Percentiles rank a stretch among this genome's conserved stretches.
Evolutionary conservation across 345 rosid genomes (phyloP).

Genomic region (Eucalyptus cloeziana): DNA sequence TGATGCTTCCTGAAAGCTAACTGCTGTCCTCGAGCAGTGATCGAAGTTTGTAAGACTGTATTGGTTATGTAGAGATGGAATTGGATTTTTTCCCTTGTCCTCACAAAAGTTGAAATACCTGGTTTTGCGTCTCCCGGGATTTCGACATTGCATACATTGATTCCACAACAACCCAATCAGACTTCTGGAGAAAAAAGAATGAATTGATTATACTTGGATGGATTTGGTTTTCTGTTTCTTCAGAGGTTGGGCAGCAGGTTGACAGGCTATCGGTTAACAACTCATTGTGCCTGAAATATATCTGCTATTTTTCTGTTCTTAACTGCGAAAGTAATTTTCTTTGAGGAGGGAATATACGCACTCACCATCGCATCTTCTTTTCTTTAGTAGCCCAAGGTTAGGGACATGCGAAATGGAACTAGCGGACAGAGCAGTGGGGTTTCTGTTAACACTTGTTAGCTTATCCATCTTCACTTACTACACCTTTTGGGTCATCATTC

Average conservation of each 20-base stretch:
- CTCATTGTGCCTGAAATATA: background rate
- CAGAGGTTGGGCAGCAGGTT: background rate
- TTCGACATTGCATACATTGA: background rate
- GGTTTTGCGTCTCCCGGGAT: background rate
- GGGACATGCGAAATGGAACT: conserved; percentile 43
- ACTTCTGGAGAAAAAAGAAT: background rate
- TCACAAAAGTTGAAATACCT: background rate
- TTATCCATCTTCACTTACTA: conserved; percentile 81
- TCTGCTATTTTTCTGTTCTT: background rate
- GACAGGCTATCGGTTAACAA: background rate
- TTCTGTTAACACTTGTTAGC: conserved; percentile 53
- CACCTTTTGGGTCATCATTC: conserved; percentile 92
- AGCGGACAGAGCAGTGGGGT: conserved; percentile 83
- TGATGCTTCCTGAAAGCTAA: background rate
- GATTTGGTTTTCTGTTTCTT: background rate
- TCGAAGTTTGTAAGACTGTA: background rate
- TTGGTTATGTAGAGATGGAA: background rate
- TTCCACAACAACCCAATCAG: background rate
- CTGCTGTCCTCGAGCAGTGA: background rate
- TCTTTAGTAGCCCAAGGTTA: background rate
- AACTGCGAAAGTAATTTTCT: background rate
- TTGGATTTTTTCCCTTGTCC: background rate
- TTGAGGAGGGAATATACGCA: background rate
- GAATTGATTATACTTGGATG: background rate
- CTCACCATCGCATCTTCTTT: background rate